Conservation (phyloP, 2,329 filamentous ascomycete species). For the Trichoderma harzianum region DNA sequence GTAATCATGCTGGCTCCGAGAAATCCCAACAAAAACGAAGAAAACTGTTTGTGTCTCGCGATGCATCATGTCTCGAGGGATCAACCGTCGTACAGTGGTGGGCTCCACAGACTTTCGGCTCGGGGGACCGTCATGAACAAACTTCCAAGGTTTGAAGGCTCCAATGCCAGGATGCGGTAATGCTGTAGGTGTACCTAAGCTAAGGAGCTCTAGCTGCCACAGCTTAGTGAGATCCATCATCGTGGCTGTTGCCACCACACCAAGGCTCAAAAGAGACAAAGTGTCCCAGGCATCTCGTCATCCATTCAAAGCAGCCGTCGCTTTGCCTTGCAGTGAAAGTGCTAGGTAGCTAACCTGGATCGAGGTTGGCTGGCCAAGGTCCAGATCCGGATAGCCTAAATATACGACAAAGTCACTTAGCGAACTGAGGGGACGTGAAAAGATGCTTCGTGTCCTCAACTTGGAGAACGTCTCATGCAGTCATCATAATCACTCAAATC, state of each 20-base stretch:
- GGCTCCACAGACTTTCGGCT: background rate
- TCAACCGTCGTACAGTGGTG: background rate
- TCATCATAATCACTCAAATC: background rate
- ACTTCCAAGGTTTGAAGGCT: background rate
- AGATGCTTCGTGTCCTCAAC: background rate
- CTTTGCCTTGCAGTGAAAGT: background rate
- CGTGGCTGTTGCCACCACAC: constrained; percentile 1
- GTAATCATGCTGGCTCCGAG: background rate
- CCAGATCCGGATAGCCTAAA: background rate
- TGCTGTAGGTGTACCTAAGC: background rate
- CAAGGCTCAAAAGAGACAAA: background rate
- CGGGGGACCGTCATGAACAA: background rate
- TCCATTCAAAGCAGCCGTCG: background rate
- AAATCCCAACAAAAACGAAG: constrained; percentile 5
- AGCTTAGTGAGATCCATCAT: constrained; percentile 7
- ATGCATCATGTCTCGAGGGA: background rate
- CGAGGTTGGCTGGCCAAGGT: background rate
- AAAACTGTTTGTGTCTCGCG: background rate
- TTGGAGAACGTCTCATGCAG: background rate
- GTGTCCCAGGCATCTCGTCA: background rate
- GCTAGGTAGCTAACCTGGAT: background rate
- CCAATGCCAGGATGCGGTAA: background rate
- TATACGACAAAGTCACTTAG: background rate
- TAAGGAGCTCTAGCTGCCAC: background rate
- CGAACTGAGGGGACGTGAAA: background rate